phyloP scores from a whole-genome alignment of 192 early-diverging fungal genomes.

The Neocallimastix lanati region DNA sequence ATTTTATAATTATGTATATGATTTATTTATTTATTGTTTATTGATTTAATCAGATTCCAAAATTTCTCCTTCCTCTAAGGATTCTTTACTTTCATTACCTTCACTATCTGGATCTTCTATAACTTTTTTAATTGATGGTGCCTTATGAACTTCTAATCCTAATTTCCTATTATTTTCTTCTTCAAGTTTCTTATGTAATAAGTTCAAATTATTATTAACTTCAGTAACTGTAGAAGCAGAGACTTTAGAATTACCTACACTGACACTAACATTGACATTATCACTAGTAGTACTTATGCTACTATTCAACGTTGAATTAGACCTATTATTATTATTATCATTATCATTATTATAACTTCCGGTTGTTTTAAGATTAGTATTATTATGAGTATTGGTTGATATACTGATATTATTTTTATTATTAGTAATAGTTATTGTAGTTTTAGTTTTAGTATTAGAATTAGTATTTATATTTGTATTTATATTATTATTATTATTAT shows the following conservation, averaged over 20 bases:
- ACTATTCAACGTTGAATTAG: neutral
- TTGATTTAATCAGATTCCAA: neutral
- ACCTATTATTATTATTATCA: neutral
- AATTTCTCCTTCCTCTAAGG: neutral
- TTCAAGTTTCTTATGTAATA: neutral
- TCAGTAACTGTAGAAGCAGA: neutral
- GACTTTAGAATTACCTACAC: neutral
- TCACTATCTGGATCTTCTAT: neutral
- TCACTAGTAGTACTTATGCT: no score
- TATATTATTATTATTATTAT: no score
- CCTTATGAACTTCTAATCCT: neutral
- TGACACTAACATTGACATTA: neutral
- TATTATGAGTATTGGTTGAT: no score
- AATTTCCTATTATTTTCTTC: no score
- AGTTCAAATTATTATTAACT: neutral
- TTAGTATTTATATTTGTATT: no score
- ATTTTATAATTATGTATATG: no score
- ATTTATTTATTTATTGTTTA: no score
- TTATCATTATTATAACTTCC: no score
- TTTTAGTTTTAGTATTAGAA: no score
- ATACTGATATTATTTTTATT: no score
- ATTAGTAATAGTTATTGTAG: no score
- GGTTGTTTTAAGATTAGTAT: no score
- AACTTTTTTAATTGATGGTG: neutral
- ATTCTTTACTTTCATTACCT: neutral